phyloP scores from a whole-genome alignment of 148 eudicot genomes.

The Arctostaphylos glauca region DNA sequence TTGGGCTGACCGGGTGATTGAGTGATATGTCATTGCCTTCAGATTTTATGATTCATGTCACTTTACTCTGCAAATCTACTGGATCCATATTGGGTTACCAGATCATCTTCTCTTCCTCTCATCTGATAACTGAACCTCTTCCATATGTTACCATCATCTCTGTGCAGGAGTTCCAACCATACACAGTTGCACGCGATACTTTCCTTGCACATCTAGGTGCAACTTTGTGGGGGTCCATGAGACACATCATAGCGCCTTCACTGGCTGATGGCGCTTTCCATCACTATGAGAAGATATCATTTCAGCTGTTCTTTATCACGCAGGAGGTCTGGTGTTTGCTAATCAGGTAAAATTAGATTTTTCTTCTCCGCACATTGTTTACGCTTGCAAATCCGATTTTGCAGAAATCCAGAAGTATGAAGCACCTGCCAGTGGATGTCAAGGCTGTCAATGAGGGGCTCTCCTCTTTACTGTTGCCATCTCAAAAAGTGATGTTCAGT shows the following conservation, averaged over 20 bases:
- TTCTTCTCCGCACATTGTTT: slow-evolving; percentile 7
- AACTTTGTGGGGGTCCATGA: slow-evolving; percentile 92
- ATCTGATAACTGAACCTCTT: slow-evolving; percentile 11
- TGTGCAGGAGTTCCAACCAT: slow-evolving; percentile 74
- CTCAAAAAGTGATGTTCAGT: slow-evolving; percentile 78
- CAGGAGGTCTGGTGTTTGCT: slow-evolving; percentile 59
- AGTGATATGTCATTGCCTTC: neutral
- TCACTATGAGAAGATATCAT: slow-evolving; percentile 88
- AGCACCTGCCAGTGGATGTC: slow-evolving; percentile 79
- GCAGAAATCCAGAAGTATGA: slow-evolving; percentile 62
- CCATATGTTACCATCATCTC: slow-evolving; percentile 11
- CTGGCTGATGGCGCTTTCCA: slow-evolving; percentile 90
- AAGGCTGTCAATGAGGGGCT: slow-evolving; percentile 75
- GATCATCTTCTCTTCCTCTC: slow-evolving; percentile 8
- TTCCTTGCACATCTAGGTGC: slow-evolving; percentile 94
- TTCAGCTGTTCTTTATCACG: slow-evolving; percentile 83
- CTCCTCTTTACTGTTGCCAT: slow-evolving; percentile 77
- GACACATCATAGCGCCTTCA: slow-evolving; percentile 87
- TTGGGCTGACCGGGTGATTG: neutral
- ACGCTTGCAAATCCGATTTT: slow-evolving; percentile 18
- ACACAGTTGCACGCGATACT: slow-evolving; percentile 92
- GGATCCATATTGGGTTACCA: neutral
- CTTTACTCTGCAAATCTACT: neutral
- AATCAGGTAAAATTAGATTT: slow-evolving; percentile 10
- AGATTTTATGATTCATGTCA: neutral